phyloP scores from a whole-genome alignment of 176 grass and related monocot genomes.

The Rhynchospora tenuis region DNA sequence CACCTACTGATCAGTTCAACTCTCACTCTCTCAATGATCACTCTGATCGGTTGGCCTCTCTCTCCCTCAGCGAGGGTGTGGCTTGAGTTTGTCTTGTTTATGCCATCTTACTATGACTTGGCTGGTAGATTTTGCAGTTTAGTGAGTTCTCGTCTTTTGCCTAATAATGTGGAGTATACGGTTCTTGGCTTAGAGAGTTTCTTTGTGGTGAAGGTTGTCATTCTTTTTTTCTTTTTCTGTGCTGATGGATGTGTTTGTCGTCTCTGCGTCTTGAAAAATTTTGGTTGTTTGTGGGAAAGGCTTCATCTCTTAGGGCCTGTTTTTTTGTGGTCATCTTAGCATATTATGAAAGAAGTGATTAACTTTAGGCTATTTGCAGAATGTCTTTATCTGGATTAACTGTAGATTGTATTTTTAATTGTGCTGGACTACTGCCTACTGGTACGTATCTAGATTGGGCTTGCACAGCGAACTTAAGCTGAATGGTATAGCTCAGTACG shows the following conservation, averaged over 20 bases:
- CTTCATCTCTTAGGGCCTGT: not conserved
- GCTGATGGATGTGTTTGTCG: not conserved
- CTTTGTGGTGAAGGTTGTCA: not conserved
- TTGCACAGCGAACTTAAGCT: not conserved
- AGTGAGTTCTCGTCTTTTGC: conserved; percentile 6
- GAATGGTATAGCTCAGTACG: not conserved
- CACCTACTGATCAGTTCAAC: conserved; percentile 50
- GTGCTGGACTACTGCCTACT: not conserved
- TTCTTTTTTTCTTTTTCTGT: not conserved
- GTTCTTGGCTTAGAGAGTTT: not conserved
- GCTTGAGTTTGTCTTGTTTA: not conserved
- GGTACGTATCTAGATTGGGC: not conserved
- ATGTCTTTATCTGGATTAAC: not conserved
- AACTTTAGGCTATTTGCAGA: not conserved
- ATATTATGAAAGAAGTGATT: conserved; percentile 4
- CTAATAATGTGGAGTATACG: not conserved
- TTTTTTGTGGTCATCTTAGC: not conserved
- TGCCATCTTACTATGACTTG: not conserved
- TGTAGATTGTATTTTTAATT: not conserved
- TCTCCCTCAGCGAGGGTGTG: not conserved
- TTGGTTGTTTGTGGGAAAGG: not conserved
- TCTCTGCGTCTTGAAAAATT: not conserved
- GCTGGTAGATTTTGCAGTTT: conserved; percentile 10
- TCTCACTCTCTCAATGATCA: conserved; percentile 49
- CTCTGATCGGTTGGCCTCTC: not conserved